Evolutionary conservation across 2,329 filamentous ascomycete species (phyloP).

Genomic region (Immersiporthe knoxdaviesiana): DNA sequence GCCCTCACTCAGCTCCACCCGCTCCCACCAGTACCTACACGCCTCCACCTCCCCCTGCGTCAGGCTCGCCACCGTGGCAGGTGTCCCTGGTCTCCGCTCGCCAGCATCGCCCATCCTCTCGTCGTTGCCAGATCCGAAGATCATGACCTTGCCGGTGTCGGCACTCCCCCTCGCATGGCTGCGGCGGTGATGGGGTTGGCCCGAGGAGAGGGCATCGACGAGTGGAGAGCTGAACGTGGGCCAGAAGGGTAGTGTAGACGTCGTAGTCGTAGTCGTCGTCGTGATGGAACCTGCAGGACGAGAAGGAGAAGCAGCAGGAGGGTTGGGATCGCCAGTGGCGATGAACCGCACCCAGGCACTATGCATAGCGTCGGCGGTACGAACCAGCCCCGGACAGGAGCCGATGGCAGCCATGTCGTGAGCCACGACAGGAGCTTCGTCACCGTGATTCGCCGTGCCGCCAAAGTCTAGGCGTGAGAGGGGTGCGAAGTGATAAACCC

Average conservation of each 20-base stretch:
- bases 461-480: constrained; percentile 24
- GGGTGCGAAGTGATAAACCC: constrained; percentile 60
- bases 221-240: constrained; percentile 41
- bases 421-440: constrained; percentile 48
- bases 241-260: constrained; percentile 37
- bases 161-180: neutral
- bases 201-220: constrained; percentile 9
- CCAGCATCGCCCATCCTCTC: constrained; percentile 48
- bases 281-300: constrained; percentile 28
- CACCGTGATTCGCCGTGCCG: constrained; percentile 51
- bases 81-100: constrained; percentile 43
- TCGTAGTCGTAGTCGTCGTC: constrained; percentile 14
- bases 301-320: constrained; percentile 20
- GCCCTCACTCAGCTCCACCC: constrained; percentile 52
- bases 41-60: constrained; percentile 50
- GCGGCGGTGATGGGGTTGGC: constrained; percentile 21
- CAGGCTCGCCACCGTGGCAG: constrained; percentile 47
- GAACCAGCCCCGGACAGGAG: constrained; percentile 42
- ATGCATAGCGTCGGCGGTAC: constrained; percentile 47
- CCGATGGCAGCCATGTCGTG: constrained; percentile 46
- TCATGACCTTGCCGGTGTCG: constrained; percentile 45
- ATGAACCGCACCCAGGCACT: constrained; percentile 46
- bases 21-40: constrained; percentile 65
- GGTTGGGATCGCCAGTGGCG: constrained; percentile 29
- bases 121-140: constrained; percentile 65